Base-by-base conservation (phyloP, 1,284 basidiomycete species). In the Mrakiaceae sp. region DNA sequence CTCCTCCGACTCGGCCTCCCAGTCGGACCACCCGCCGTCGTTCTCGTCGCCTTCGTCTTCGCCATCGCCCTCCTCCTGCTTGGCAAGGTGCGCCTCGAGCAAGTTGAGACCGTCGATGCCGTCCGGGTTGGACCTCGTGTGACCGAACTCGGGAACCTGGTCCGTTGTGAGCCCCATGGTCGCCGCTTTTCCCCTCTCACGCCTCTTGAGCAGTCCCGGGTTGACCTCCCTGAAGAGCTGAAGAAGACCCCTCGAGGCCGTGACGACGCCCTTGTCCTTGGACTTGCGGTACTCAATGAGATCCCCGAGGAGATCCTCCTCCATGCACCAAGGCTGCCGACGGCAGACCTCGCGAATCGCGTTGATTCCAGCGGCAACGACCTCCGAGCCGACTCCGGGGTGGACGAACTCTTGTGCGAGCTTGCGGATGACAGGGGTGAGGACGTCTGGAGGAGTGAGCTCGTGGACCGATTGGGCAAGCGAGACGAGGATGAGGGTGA, bases 151-250 rank as follows among this genome's bases (percentile, higher is more conserved):
- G 27, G 88, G 77, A 2, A 86, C 86, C 70, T 86, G 83, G 48
- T 73, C 79, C 51, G 84, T 83, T 67, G 76, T 77, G 40, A 88
- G 77, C 39, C 84, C 84, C 80, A 92, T 89, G 53, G 81, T 83
- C 9, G 88, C 90, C 47, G 88, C 85, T 80, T 94, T 94, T 50
- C 90, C 90, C 86, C 94, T 79, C 74, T 98, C 95, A 64, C 90
- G 81, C 67, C 86, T 82, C 77, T 90, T 93, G 70, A 99, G 80
- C 84, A 98, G 83, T 2, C 84, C 86, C 0, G 96, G 96, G 75
- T 98, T 98, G 67, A 97, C 90, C 71, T 98, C 95, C 48, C 96
- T 82, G 78, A 92, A 99, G n/a, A 98, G 79, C 72, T 89, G 88
- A 64, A 98, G 78, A 62, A 99, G 74, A 50, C 93, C 90, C 50